Evolutionary conservation across 768 basidiomycete species (phyloP), one percentile per base, ranked within the genome.

Genomic region (Trichaptum fuscoviolaceum): DNA sequence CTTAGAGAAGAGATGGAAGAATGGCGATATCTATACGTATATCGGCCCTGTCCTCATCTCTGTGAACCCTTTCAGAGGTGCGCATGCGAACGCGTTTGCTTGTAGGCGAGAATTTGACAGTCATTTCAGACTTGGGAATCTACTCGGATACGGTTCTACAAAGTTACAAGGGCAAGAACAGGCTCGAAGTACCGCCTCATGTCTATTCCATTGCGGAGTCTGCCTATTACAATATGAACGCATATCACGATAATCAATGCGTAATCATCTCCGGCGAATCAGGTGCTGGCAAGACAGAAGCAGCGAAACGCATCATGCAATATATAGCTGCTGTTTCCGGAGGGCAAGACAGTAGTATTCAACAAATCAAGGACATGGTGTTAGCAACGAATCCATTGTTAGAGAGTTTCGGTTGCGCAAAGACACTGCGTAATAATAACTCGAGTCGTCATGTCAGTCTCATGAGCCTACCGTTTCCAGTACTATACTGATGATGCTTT

Each of bases 231-330:
- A 94, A 96, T 75, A 99, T 99, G 97, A 96, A 95, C 70, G 93
- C 95, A 30, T 97, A 99, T 78, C 92, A 96, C 77, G 96, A 99
- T 79, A 99, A 99, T 74, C 97, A 99, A 80, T 99, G 96, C 76
- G 96, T 99, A 65, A 99, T 99, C 79, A 99, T 99, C 73, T 95
- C 96, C 36, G 97, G 97, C 65, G 97, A 99, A 81, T 98, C 96
- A 18, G 97, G 97, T 63, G 97, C 97, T 4, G 97, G 97, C 63
- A 99, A 99, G 83, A 99, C 97, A 2, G 97, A 99, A 77, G 97
- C 97, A 2, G 97, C 97, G 24, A 99, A 99, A 77, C 88, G 95
- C 62, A 99, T 99, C 77, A 99, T 99, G 97, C 96, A 98, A 76
- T 99, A 99, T 74, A 96, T 99, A 71, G 97, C 97, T 18, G 97